Base-by-base conservation (phyloP, 768 basidiomycete genomes). In the Tephrocybe sp. region DNA sequence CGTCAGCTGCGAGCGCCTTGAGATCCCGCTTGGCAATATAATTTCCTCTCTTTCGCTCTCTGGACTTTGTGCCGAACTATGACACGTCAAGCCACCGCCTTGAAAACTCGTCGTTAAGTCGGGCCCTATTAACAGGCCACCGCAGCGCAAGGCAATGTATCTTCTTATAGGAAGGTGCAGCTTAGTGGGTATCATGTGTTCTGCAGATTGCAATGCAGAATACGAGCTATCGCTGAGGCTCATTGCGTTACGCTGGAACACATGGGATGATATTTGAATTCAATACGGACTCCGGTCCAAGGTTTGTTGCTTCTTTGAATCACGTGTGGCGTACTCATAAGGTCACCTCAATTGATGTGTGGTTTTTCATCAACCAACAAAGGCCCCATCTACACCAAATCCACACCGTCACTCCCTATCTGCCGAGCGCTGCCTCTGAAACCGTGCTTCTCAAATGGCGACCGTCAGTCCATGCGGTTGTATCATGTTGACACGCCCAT, bases 271-370 rank as follows among this genome's bases (percentile, higher is more conserved):
- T n/a, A n/a, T n/a, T n/a, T n/a, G n/a, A n/a, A n/a, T n/a, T n/a
- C n/a, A n/a, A n/a, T n/a, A 28, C 44, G 18, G 26, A 46, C 45
- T 14, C 45, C 17, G 30, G 18, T 28, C 8, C 45, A 11, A 30
- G 28, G 28, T 20, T 9, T 24, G 32, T 24, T 43, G 28, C 42
- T 41, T 49, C 39, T 41, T 36, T 33, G 17, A 14, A 48, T 47
- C 46, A 53, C 45, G 45, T 48, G 45, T 53, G 46, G 20, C 44
- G 44, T 47, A 53, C 39, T 51, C 36, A n/a, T 18, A 18, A 5
- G 17, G 14, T 9, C 32, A 23, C 9, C 26, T 37, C 36, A 15
- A 48, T 12, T 20, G 14, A 5, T 9, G 34, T 10, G 7, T 9
- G 9, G 34, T 36, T 10, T 15, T n/a, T 15, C 15, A 10, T 5